phyloP scores from a whole-genome alignment of 176 grass and related monocot genomes.

The Tillandsia leiboldiana region DNA sequence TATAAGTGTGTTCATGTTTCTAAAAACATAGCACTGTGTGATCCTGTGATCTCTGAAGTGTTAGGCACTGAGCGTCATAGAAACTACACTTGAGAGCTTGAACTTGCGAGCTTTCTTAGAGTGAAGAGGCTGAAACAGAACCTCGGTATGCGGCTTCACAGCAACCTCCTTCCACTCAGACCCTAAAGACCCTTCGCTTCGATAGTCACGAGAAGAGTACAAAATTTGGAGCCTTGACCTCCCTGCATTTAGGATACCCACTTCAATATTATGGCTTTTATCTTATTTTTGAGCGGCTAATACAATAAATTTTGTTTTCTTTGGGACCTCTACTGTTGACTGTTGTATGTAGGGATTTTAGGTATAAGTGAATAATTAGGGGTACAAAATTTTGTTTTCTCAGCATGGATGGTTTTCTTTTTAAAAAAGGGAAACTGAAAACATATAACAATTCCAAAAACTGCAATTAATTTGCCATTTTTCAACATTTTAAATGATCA shows the following conservation, averaged over 20 bases:
- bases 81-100: conserved; percentile 50
- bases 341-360: too few relatives aligned
- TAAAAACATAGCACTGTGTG: not conserved
- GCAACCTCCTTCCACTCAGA: conserved; percentile 59
- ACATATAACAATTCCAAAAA: too few relatives aligned
- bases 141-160: conserved; percentile 59
- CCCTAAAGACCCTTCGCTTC: conserved; percentile 43
- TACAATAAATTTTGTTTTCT: too few relatives aligned
- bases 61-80: conserved; percentile 45
- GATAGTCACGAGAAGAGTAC: conserved; percentile 66
- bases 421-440: too few relatives aligned
- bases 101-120: conserved; percentile 59
- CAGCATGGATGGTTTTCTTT: too few relatives aligned
- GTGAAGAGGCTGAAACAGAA: conserved; percentile 57
- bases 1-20: not conserved
- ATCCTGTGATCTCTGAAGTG: not conserved
- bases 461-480: too few relatives aligned
- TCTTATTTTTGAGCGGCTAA: too few relatives aligned
- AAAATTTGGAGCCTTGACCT: conserved; percentile 53
- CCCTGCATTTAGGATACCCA: conserved; percentile 33
- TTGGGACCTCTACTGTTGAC: too few relatives aligned
- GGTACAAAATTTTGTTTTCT: too few relatives aligned
- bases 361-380: too few relatives aligned
- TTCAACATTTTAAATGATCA: too few relatives aligned
- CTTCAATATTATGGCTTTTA: not conserved